phyloP scores from a whole-genome alignment of 345 rosid genomes.

The Arabis alpina region DNA sequence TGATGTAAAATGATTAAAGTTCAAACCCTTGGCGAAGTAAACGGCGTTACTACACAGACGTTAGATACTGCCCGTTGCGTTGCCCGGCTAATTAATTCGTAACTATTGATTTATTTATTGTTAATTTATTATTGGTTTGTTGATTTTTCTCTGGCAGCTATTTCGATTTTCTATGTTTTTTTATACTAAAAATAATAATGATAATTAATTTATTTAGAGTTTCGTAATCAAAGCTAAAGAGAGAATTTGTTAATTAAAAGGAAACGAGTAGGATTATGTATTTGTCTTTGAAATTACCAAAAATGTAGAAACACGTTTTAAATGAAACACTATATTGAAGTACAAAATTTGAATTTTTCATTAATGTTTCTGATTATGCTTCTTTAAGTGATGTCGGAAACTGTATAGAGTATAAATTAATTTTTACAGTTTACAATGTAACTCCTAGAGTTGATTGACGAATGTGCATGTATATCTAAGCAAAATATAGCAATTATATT shows the following conservation, averaged over 20 bases:
- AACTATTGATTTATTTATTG: too few species aligned
- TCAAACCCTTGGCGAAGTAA: slow-evolving; percentile 34
- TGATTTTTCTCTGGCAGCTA: too few species aligned
- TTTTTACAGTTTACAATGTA: neutral
- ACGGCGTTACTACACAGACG: slow-evolving; percentile 53
- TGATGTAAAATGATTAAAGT: slow-evolving; percentile 46
- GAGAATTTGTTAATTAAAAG: neutral
- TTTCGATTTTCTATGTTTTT: neutral
- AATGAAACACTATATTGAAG: neutral
- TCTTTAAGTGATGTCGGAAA: neutral
- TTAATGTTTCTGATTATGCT: slow-evolving; percentile 1
- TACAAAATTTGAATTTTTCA: neutral
- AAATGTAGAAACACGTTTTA: neutral
- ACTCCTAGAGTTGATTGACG: neutral
- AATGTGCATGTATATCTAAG: neutral
- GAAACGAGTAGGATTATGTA: neutral
- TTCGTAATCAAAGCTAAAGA: neutral
- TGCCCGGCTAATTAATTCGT: slow-evolving; percentile 43
- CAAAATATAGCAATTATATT: neutral
- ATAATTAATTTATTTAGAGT: neutral
- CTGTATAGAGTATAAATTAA: neutral
- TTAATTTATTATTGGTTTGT: too few species aligned
- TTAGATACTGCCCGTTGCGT: slow-evolving; percentile 57
- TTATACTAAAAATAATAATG: too few species aligned
- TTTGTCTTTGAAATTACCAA: neutral